phyloP scores from a whole-genome alignment of 805 yeast genomes.

The Ogataea parapolymorpha region DNA sequence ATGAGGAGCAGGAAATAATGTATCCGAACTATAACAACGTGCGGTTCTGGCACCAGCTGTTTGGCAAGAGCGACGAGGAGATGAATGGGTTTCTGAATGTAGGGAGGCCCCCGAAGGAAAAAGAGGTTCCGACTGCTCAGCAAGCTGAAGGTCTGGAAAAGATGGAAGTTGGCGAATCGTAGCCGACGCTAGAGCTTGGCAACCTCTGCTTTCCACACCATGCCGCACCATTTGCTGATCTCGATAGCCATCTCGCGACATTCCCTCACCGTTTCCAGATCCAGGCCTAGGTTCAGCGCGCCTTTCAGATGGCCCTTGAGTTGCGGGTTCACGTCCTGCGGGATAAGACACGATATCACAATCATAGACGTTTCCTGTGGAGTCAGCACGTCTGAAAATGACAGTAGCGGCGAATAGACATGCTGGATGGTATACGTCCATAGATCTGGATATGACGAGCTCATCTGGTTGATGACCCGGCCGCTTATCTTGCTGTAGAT shows the following conservation, averaged over 20 bases:
- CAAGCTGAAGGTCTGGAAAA: conserved; percentile 1
- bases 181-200: conserved; percentile 42
- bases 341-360: conserved; percentile 75
- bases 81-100: conserved; percentile 40
- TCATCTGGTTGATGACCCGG: conserved; percentile 65
- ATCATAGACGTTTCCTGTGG: conserved; percentile 74
- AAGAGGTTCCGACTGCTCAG: not conserved
- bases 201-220: conserved; percentile 54
- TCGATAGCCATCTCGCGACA: conserved; percentile 61
- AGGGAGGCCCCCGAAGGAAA: not conserved
- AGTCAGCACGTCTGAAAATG: conserved; percentile 58
- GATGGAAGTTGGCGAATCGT: conserved; percentile 4
- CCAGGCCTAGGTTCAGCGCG: conserved; percentile 75
- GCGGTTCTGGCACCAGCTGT: conserved; percentile 89
- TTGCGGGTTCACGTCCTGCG: conserved; percentile 93
- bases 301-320: conserved; percentile 88
- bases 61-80: conserved; percentile 71
- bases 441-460: conserved; percentile 78
- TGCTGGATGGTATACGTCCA: conserved; percentile 69
- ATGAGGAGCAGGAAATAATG: conserved; percentile 42
- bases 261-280: conserved; percentile 57
- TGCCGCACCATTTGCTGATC: conserved; percentile 72
- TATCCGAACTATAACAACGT: conserved; percentile 60
- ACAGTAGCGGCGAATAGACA: conserved; percentile 75
- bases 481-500: conserved; percentile 73